Evolutionary conservation across 768 basidiomycete genomes (phyloP).

Genomic region (Hericium coralloides): DNA sequence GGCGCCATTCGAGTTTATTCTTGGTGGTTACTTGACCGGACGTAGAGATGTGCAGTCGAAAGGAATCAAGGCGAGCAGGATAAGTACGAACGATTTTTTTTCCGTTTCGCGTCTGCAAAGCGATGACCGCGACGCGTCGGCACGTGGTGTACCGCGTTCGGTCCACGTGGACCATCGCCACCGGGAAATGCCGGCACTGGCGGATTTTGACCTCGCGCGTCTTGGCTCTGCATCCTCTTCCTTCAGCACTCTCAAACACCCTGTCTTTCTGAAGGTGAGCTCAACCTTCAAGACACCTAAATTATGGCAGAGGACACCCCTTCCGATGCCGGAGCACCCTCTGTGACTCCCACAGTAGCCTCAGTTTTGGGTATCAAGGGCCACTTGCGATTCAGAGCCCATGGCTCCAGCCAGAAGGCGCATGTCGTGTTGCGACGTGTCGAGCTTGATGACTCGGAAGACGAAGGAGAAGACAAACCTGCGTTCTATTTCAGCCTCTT

Average conservation of each 20-base stretch:
- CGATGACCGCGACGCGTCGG: background rate
- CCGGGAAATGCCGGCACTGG: background rate
- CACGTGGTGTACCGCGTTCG: background rate
- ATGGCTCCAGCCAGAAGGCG: conserved; percentile 58
- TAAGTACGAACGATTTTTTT: no score
- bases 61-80: no score
- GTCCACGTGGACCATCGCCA: background rate
- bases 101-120: no score
- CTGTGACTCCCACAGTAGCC: conserved; percentile 28
- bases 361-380: conserved; percentile 57
- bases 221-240: background rate
- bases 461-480: conserved; percentile 28
- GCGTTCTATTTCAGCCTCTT: conserved; percentile 54
- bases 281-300: conserved; percentile 8
- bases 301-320: conserved; percentile 12
- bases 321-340: conserved; percentile 4
- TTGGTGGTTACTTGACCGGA: no score
- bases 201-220: background rate
- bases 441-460: conserved; percentile 35
- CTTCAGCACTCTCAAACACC: conserved; percentile 5
- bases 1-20: no score
- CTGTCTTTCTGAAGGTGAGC: conserved; percentile 12
- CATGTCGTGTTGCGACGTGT: conserved; percentile 63
- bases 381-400: conserved; percentile 53
- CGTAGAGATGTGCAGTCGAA: no score